Evolutionary conservation across 2,329 filamentous ascomycete species (phyloP).

Genomic region (Xylariaceae sp.): DNA sequence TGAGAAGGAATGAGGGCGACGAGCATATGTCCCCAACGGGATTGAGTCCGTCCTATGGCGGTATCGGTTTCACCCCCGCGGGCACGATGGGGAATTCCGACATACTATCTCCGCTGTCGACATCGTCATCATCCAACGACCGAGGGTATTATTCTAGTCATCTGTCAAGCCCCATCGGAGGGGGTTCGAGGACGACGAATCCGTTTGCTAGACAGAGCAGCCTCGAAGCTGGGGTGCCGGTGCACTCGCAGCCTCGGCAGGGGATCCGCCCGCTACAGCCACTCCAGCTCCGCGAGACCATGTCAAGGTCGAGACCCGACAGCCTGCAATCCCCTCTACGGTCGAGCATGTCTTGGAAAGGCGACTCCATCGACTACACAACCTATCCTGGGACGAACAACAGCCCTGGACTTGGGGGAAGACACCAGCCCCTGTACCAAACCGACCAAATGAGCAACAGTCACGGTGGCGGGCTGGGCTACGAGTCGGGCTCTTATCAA

Average conservation of each 20-base stretch:
- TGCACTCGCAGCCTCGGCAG: conserved; percentile 37
- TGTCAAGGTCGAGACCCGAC: conserved; percentile 49
- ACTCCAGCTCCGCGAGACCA: conserved; percentile 50
- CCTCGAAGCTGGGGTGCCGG: conserved; percentile 37
- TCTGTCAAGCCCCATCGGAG: conserved; percentile 38
- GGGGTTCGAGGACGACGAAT: conserved; percentile 42
- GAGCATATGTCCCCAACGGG: conserved; percentile 60
- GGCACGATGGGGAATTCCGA: conserved; percentile 44
- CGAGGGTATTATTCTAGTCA: conserved; percentile 46
- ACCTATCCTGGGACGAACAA: conserved; percentile 39
- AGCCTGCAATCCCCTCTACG: conserved; percentile 51
- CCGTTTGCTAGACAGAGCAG: conserved; percentile 44
- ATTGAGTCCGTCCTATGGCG: conserved; percentile 59
- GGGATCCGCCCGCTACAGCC: conserved; percentile 47
- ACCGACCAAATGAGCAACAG: conserved; percentile 37
- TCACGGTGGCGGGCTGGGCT: conserved; percentile 35
- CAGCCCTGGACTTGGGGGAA: conserved; percentile 38
- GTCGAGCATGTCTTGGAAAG: conserved; percentile 57
- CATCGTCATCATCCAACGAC: conserved; percentile 45
- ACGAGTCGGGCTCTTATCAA: conserved; percentile 45
- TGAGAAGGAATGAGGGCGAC: conserved; percentile 55
- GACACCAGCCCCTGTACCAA: conserved; percentile 44
- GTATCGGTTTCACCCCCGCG: conserved; percentile 55
- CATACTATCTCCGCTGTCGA: conserved; percentile 50
- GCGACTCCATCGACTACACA: conserved; percentile 50